Conservation (phyloP, 768 basidiomycete species). For the Solioccasus polychromus region DNA sequence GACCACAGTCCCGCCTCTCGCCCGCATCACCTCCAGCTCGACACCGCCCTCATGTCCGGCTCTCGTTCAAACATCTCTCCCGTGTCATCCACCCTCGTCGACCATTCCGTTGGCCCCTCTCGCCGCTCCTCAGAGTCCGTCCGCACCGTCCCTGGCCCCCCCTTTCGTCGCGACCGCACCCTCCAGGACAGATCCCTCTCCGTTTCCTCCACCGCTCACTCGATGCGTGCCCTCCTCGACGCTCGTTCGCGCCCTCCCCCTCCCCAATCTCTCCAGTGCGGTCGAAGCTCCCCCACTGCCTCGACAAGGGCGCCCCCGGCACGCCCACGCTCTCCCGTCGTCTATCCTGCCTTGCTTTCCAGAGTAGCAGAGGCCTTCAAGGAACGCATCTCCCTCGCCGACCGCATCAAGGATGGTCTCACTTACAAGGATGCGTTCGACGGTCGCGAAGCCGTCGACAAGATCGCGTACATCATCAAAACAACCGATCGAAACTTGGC, state of each 20-base stretch:
- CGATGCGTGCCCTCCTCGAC: constrained; percentile 47
- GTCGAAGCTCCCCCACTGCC: constrained; percentile 35
- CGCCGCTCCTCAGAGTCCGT: constrained; percentile 72
- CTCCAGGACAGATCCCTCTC: constrained; percentile 74
- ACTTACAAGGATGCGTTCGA: constrained; percentile 97
- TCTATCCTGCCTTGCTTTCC: constrained; percentile 95
- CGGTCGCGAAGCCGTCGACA: constrained; percentile 94
- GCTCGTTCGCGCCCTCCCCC: constrained; percentile 35
- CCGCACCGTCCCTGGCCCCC: constrained; percentile 53
- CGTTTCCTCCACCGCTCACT: constrained; percentile 59
- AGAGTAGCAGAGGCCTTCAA: constrained; percentile 93
- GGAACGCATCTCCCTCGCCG: constrained; percentile 69
- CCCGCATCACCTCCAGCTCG: constrained; percentile 57
- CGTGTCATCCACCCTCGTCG: constrained; percentile 39
- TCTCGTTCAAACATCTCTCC: constrained; percentile 46
- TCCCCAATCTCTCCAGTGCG: constrained; percentile 36
- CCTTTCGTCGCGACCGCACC: constrained; percentile 56
- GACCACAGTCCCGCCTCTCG: constrained; percentile 35
- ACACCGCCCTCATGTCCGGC: constrained; percentile 44
- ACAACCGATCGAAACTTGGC: constrained; percentile 97
- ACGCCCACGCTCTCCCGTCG: constrained; percentile 60
- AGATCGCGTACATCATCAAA: constrained; percentile 97
- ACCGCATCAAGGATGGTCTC: constrained; percentile 90
- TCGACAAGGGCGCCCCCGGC: constrained; percentile 36
- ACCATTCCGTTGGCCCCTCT: constrained; percentile 31